phyloP scores from a whole-genome alignment of 495 filamentous ascomycete species.

The Chaetomidium leptoderma region DNA sequence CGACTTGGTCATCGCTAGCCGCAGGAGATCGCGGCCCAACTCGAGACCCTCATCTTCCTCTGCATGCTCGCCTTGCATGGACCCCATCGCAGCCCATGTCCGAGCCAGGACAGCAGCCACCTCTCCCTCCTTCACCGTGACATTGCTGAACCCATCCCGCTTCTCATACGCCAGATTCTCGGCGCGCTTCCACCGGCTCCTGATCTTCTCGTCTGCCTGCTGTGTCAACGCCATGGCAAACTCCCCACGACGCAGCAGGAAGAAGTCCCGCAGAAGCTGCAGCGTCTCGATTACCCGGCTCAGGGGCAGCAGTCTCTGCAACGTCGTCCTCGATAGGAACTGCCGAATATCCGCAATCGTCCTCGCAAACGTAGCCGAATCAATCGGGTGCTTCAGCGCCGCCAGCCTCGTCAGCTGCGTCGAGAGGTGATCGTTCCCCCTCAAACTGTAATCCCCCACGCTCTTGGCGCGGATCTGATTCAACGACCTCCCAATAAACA shows the following conservation, averaged over 20 bases:
- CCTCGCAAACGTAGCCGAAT: constrained; percentile 60
- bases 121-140: constrained; percentile 83
- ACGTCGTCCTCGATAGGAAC: constrained; percentile 72
- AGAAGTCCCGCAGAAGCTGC: constrained; percentile 74
- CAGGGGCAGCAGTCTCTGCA: constrained; percentile 75
- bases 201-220: constrained; percentile 73
- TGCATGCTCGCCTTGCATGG: constrained; percentile 63
- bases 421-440: constrained; percentile 58
- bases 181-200: constrained; percentile 50
- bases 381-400: constrained; percentile 65
- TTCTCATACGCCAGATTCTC: constrained; percentile 54
- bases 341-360: constrained; percentile 72
- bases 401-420: constrained; percentile 72
- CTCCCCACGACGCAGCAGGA: constrained; percentile 81
- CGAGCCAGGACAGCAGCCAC: constrained; percentile 66
- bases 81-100: constrained; percentile 72
- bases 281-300: constrained; percentile 72
- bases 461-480: constrained; percentile 65
- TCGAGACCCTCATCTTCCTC: constrained; percentile 76
- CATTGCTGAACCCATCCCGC: constrained; percentile 45
- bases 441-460: constrained; percentile 50
- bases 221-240: constrained; percentile 82
- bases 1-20: constrained; percentile 56
- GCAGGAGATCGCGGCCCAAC: constrained; percentile 69
- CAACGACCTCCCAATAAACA: constrained; percentile 86